Conservation (phyloP, 768 basidiomycete species). For the Hypholoma fasciculare region DNA sequence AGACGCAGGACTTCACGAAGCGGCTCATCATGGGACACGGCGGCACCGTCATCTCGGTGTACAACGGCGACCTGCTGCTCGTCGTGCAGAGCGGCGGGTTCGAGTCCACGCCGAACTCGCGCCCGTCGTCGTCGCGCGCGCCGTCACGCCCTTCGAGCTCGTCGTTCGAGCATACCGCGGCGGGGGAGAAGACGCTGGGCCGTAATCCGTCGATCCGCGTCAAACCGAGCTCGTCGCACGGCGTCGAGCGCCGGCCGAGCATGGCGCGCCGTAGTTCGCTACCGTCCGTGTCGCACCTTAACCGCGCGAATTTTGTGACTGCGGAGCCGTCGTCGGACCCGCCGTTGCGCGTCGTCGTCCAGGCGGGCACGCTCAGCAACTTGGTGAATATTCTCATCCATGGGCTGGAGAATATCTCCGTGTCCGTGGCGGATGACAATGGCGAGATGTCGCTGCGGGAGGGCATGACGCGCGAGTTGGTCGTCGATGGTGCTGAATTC, state of each 20-base stretch:
- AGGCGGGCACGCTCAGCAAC: slow-evolving; percentile 75
- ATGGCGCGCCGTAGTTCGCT: slow-evolving; percentile 74
- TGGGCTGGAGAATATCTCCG: slow-evolving; percentile 74
- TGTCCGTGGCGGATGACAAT: slow-evolving; percentile 83
- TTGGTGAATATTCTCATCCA: slow-evolving; percentile 77
- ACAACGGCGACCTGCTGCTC: slow-evolving; percentile 73
- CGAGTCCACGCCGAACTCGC: slow-evolving; percentile 46
- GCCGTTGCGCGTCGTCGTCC: slow-evolving; percentile 73
- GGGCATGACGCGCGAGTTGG: slow-evolving; percentile 69
- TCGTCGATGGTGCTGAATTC: slow-evolving; percentile 75
- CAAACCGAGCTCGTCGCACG: slow-evolving; percentile 66
- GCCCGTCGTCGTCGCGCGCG: slow-evolving; percentile 57
- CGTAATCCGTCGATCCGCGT: slow-evolving; percentile 79
- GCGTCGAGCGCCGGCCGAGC: slow-evolving; percentile 76
- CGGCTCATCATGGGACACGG: slow-evolving; percentile 47
- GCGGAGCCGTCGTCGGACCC: slow-evolving; percentile 68
- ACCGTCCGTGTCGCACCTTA: slow-evolving; percentile 70
- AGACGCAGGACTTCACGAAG: slow-evolving; percentile 31
- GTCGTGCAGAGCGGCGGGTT: slow-evolving; percentile 58
- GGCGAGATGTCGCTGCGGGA: slow-evolving; percentile 81
- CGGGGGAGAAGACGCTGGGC: slow-evolving; percentile 41
- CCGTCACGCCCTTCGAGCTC: slow-evolving; percentile 76
- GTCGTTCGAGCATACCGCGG: slow-evolving; percentile 35
- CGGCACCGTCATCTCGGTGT: slow-evolving; percentile 72
- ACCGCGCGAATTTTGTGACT: slow-evolving; percentile 54